Conservation (phyloP, 352 stramenopile genomes). For the Pythium grandisporangium region DNA sequence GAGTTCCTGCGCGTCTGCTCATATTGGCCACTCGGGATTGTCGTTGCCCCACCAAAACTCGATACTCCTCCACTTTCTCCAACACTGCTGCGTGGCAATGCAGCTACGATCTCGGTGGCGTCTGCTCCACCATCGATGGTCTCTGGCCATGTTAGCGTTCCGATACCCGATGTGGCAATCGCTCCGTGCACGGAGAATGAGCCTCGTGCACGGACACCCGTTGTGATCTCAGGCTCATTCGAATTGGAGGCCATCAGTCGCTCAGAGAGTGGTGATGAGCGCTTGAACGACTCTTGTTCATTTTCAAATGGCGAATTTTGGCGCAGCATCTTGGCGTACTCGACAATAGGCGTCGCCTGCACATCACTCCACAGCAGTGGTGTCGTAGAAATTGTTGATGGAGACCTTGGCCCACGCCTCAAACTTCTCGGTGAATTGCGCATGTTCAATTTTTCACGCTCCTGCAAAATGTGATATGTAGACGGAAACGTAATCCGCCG, state of each 20-base stretch:
- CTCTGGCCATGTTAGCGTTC: constrained; percentile 8
- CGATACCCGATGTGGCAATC: constrained; percentile 14
- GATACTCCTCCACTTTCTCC: too few relatives aligned
- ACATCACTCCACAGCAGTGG: constrained; percentile 25
- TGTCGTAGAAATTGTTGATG: too few relatives aligned
- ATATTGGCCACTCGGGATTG: too few relatives aligned
- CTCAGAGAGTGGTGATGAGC: constrained; percentile 49
- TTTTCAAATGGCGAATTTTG: constrained; percentile 35
- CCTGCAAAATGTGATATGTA: constrained; percentile 73
- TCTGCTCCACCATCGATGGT: not conserved
- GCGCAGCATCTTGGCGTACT: constrained; percentile 38
- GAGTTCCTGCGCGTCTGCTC: too few relatives aligned
- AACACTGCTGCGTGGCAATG: too few relatives aligned
- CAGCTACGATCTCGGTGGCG: not conserved
- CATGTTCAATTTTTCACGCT: constrained; percentile 54
- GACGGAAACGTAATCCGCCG: constrained; percentile 51
- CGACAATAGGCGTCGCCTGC: constrained; percentile 24
- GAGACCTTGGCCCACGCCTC: too few relatives aligned
- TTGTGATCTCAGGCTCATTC: constrained; percentile 7
- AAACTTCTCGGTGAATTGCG: constrained; percentile 51
- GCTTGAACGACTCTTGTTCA: constrained; percentile 42
- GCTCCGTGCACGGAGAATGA: too few relatives aligned
- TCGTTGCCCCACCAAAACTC: too few relatives aligned
- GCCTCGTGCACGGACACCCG: constrained; percentile 41
- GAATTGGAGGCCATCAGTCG: constrained; percentile 28